Percentiles rank a stretch among this genome's conserved stretches.
Evolutionary conservation across 352 stramenopile genomes (phyloP).

Genomic region (Salisapilia sapeloensis): DNA sequence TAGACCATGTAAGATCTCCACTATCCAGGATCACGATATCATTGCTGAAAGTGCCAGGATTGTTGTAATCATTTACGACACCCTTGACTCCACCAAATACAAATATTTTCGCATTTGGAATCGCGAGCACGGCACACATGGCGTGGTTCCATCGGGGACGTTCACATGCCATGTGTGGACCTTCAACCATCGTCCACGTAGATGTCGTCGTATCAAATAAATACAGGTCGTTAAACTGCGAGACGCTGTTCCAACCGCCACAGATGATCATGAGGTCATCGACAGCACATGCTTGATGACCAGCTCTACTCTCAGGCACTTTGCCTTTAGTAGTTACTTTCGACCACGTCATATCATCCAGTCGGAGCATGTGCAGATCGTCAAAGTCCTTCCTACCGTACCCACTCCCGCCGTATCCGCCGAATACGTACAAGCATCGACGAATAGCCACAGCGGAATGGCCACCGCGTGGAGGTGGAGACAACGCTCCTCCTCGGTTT

Average conservation of each 20-base stretch:
- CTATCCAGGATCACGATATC: slow-evolving; percentile 89
- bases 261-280: slow-evolving; percentile 87
- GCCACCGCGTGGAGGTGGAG: slow-evolving; percentile 71
- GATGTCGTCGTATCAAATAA: slow-evolving; percentile 80
- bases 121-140: slow-evolving; percentile 84
- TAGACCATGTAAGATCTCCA: slow-evolving; percentile 79
- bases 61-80: slow-evolving; percentile 77
- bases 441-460: slow-evolving; percentile 82
- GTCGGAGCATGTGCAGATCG: slow-evolving; percentile 81
- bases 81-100: slow-evolving; percentile 92
- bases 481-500: slow-evolving; percentile 9
- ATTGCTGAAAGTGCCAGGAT: slow-evolving; percentile 69
- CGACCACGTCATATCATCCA: slow-evolving; percentile 75
- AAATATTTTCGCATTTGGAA: slow-evolving; percentile 93
- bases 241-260: slow-evolving; percentile 89
- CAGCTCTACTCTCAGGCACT: slow-evolving; percentile 80
- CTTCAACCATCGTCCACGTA: slow-evolving; percentile 76
- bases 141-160: slow-evolving; percentile 91
- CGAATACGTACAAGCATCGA: slow-evolving; percentile 85
- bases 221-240: slow-evolving; percentile 92
- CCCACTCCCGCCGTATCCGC: slow-evolving; percentile 87
- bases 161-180: slow-evolving; percentile 43
- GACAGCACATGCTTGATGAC: slow-evolving; percentile 83
- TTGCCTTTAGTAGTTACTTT: slow-evolving; percentile 80
- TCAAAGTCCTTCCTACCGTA: slow-evolving; percentile 89